phyloP scores from a whole-genome alignment of 208 protist genomes.

The Porcisia hertigi region DNA sequence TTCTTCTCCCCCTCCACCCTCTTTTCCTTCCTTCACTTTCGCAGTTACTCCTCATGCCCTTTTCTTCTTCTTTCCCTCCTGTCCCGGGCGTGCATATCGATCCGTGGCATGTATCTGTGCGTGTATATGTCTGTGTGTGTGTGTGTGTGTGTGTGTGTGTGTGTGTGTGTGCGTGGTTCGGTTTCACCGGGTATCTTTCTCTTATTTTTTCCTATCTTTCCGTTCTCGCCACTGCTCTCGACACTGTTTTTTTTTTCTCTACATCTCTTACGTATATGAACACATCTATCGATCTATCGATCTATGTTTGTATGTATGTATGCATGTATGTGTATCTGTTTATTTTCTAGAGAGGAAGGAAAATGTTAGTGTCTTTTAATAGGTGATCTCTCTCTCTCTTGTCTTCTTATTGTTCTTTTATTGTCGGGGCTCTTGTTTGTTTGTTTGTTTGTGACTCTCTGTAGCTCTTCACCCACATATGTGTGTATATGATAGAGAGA shows the following conservation, averaged over 20 bases:
- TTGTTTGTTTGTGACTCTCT: not conserved
- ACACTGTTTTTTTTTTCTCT: constrained; percentile 12
- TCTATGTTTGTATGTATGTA: too few species aligned
- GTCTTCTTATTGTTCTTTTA: not conserved
- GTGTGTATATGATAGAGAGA: too few species aligned
- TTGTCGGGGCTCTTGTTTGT: not conserved
- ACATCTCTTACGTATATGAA: not conserved
- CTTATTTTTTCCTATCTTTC: too few species aligned
- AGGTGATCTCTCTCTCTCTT: not conserved
- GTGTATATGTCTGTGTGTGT: constrained; percentile 1
- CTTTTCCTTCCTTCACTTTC: not conserved
- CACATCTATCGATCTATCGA: too few species aligned
- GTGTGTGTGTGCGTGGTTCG: too few species aligned
- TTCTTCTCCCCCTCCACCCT: too few species aligned
- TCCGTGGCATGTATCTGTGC: not conserved
- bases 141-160: too few species aligned
- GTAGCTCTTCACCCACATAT: too few species aligned
- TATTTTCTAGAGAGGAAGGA: too few species aligned
- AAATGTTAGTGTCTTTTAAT: not conserved
- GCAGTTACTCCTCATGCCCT: not conserved
- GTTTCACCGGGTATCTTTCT: too few species aligned
- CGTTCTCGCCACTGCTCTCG: not conserved
- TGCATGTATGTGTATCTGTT: too few species aligned
- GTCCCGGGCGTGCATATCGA: not conserved
- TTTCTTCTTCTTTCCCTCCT: not conserved